These are phyloP conservation scores for Nitzschia palea DNA, from an alignment of 108 stramenopile genomes.

Conservation along the genomic window DNA sequence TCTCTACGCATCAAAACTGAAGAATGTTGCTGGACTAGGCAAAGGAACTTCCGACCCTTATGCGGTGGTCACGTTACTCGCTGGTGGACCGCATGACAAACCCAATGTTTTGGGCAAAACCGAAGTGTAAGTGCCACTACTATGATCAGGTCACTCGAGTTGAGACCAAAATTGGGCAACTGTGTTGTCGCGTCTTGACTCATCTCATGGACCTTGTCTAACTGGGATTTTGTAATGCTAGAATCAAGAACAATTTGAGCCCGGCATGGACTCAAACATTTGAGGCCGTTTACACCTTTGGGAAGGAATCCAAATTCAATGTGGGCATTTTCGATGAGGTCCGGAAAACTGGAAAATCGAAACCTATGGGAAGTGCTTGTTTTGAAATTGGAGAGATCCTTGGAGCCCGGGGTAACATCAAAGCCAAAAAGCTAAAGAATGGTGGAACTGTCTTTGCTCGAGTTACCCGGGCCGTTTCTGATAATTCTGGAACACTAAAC, in stretches of 20 bases:
- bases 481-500: constrained; percentile 11
- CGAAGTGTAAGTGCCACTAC: constrained; percentile 47
- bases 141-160: no score
- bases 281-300: constrained; percentile 60
- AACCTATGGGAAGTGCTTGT: constrained; percentile 55
- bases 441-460: constrained; percentile 56
- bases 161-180: no score
- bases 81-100: constrained; percentile 39
- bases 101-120: constrained; percentile 73
- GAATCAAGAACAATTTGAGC: constrained; percentile 61
- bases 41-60: constrained; percentile 80
- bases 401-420: constrained; percentile 65
- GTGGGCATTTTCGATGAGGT: constrained; percentile 54
- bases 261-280: constrained; percentile 66
- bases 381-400: constrained; percentile 80
- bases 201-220: no score
- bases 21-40: constrained; percentile 64
- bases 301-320: constrained; percentile 52
- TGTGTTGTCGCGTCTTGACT: no score
- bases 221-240: no score
- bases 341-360: constrained; percentile 31
- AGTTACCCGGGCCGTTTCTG: constrained; percentile 28
- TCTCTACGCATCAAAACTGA: constrained; percentile 57
- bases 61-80: constrained; percentile 64
- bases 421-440: constrained; percentile 65